Evolutionary conservation across 1,284 basidiomycete species (phyloP), one percentile per base, ranked within the genome.

Genomic region (Kwoniella shivajii): DNA sequence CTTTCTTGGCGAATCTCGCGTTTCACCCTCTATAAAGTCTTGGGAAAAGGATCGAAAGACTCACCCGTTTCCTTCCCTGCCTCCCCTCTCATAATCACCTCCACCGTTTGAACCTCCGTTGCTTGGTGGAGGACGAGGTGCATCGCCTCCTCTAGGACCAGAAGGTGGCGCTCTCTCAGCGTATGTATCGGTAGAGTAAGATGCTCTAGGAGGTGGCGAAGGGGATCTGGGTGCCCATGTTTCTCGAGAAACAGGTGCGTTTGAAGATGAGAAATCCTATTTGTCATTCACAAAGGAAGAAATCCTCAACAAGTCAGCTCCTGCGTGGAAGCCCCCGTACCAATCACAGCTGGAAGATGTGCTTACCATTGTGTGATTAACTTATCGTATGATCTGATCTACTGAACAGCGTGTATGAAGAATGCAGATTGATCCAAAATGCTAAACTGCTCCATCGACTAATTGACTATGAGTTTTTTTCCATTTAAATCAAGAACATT

Each of bases 191-290:
- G 38, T 29, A 37, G 50, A 16, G 36, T 56, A 51, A 9, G 42
- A 26, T 7, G 57, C 22, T 50, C 46, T 39, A 14, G 60, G 49
- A n/a, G 42, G 11, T 11, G 65, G 49, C 0, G 58, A 57, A 33
- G 66, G 65, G 2, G 68, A 71, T 37, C 62, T 58, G 29, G 72
- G 69, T 5, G 71, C 71, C 72, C 72, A 74, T 27, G 72, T 67
- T 50, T 74, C 72, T 43, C 72, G 50, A 14, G 69, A 67, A 27
- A 69, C 60, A 39, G 68, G 69, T 30, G 67, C 67, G 48, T 67
- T 61, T 39, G 72, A 56, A 1, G 61, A 61, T 16, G 66, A 72
- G 54, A 67, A 68, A 50, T 67, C 68, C 67, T 69, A 30, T n/a
- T n/a, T 14, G 38, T n/a, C n/a, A n/a, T n/a, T n/a, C n/a, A n/a